Evolutionary conservation across 164 flowering plant genomes (phyloP), one percentile per base, ranked within the genome.

Genomic region (Macadamia integrifolia): DNA sequence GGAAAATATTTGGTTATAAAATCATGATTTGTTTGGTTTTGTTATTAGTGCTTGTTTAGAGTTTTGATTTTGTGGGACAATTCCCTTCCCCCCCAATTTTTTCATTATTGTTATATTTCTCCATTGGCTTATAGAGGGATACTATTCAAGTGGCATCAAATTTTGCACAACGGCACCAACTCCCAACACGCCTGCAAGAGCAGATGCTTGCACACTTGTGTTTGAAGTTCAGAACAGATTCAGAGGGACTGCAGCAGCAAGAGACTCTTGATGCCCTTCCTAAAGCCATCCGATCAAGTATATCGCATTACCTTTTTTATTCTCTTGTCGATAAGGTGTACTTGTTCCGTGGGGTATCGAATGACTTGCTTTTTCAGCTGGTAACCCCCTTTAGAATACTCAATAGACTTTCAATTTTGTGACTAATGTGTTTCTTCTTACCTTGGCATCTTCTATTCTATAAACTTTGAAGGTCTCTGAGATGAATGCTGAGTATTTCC

Each of bases 121-220:
- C 8, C 55, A 18, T 58, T 60, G 23, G 58, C 56, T 73, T 55
- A 9, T 76, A 93, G 98, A 88, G 98, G 72, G 96, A 91, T 67
- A 85, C 87, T 14, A 88, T 93, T 65, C 94, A 91, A 79, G 98
- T 91, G 29, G 93, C 94, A 1, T 86, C 96, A n/a, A 85, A 92
- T 76, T 91, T 91, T 80, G 96, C 90, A 11, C 86, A 79, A 42
- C 78, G 96, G 73, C 88, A 92, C 76, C 93, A 75, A 49, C 75
- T 92, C 61, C 96, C 96, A 1, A 50, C 43, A 28, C 80, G 93
- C 0, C 73, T 92, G 62, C 90, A 85, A 80, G 96, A 93, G 66
- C 98, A 93, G 74, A 93, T 93, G 97, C 85, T 91, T 72, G 88
- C 97, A 46, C 98, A 93, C 76, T 78, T 93, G 78, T 87, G 87